Base-by-base conservation (phyloP, 2,329 filamentous ascomycete species). In the Colletotrichum lupini region DNA sequence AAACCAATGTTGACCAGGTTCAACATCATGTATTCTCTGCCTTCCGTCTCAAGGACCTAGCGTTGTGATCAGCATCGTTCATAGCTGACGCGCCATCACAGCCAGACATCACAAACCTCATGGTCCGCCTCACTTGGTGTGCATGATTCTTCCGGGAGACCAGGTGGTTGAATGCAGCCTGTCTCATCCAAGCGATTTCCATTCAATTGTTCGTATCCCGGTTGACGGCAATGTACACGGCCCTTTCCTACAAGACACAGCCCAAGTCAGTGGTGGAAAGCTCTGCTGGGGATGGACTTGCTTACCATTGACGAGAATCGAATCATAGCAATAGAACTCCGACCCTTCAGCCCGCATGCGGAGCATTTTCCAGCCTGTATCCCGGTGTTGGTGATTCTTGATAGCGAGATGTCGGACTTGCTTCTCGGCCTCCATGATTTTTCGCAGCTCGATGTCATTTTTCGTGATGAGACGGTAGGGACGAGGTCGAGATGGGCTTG, bases 291-390 rank as follows among this genome's bases (percentile, higher is more conserved):
- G 2, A 5, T 12, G 3, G 7, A 4, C 0, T 35, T 32, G 26
- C 75, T 28, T 16, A 76, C 76, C 75, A n/a, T 78, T 78, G 24
- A 78, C 76, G 6, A 78, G 61, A 2, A 78, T 59, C 1, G 77
- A 78, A 53, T 78, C 76, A 24, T 77, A 78, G 61, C 77, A 78
- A 28, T 71, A 73, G 4, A 73, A 70, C 24, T 73, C 71, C 6
- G 71, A 73, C 16, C 71, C 71, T 24, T 70, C 67, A 9, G 71
- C 67, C 9, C 57, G 58, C 71, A 70, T 70, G 4, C 71, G 71
- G 28, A 73, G 14, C 67, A 73, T 61, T 28, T 73, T 73, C 71
- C 71, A 73, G 32, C 71, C 71, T 3, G 67, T 73, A 4, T 73
- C 71, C 19, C 71, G 67, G 37, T 73, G 71, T 9, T 73, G 61